Evolutionary conservation across 371 early-diverging fungal genomes (phyloP), one percentile per base, ranked within the genome.

Genomic region (Spraguea lophii): DNA sequence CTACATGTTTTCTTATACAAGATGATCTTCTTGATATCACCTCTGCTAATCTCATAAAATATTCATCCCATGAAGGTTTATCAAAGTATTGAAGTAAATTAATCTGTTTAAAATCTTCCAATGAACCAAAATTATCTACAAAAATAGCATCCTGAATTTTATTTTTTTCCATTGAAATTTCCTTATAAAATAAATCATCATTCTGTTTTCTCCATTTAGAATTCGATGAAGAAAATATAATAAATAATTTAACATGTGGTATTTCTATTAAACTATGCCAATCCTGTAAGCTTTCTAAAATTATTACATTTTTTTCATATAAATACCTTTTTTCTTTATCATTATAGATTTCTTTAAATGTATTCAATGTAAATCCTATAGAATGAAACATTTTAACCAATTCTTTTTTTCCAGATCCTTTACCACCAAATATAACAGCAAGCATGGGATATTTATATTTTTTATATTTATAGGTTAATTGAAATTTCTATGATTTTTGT

Each of bases 1-100:
- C 95, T 6, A 94, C 91, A 20, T 84, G 77, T 23, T 91, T 80
- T 59, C 92, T 94, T 91, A 92, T 90, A 70, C 88, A 86, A 54
- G 84, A 85, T 15, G 84, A 79, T 46, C 86, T 66, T 35, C 73
- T 71, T 1, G 76, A 68, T 2, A 74, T 90, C 22, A 85, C 70
- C 52, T 86, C 79, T 1, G 88, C 82, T n/a, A 94, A 65, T 23
- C 76, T 73, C 83, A 92, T 89, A 69, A 92, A 94, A 58, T 94
- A 94, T 0, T 81, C 77, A 69, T 90, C 88, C 90, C 90, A 92
- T 3, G 76, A 70, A 12, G 67, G 66, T 19, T 67, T 24, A 2
- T 24, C 21, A 2, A 26, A 10, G 6, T 50, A 21, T 34, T 30
- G 23, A 12, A 51, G 22, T 26, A 46, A 16, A 19, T 15, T 20